A percentile compares a stretch with the other conserved stretches of the same genome.
phyloP scores from a whole-genome alignment of 495 filamentous ascomycete genomes.

The Parachaetomium inaequale region DNA sequence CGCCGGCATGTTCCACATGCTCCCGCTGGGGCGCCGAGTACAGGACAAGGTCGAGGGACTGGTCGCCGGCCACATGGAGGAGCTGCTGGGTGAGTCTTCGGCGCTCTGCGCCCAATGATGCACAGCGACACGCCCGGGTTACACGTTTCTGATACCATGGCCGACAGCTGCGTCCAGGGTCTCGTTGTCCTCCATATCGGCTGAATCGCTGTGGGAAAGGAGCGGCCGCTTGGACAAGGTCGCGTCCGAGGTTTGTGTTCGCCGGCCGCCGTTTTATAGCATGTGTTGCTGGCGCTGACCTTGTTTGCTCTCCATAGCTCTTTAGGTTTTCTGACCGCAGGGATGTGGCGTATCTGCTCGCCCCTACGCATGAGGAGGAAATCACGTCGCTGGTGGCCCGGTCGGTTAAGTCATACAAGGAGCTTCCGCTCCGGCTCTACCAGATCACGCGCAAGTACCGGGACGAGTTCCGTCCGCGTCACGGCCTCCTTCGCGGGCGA shows the following conservation, averaged over 20 bases:
- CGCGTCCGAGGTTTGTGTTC: constrained; percentile 40
- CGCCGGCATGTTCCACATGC: constrained; percentile 86
- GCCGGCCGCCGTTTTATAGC: neutral
- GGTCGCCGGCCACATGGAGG: constrained; percentile 85
- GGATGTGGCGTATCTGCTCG: constrained; percentile 68
- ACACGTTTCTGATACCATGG: neutral
- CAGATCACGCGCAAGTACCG: constrained; percentile 94
- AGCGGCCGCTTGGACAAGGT: constrained; percentile 40
- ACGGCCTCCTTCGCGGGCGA: constrained; percentile 82
- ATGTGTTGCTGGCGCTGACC: constrained; percentile 13
- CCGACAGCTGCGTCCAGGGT: constrained; percentile 76
- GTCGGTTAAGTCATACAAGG: constrained; percentile 77
- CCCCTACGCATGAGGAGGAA: constrained; percentile 96
- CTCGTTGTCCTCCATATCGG: constrained; percentile 81
- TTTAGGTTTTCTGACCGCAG: constrained; percentile 80
- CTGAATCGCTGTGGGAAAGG: constrained; percentile 76
- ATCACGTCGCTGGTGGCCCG: constrained; percentile 76
- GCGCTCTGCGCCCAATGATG: neutral
- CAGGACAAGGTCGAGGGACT: constrained; percentile 83
- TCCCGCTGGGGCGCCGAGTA: constrained; percentile 84
- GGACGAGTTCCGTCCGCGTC: constrained; percentile 82
- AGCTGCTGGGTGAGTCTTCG: constrained; percentile 55
- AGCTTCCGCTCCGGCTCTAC: constrained; percentile 82
- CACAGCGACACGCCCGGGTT: neutral
- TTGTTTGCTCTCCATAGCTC: constrained; percentile 49